A percentile compares a stretch with the other conserved stretches of the same genome.
Conservation (phyloP, 73 alveolate species). For the Tetrahymena thermophila region DNA sequence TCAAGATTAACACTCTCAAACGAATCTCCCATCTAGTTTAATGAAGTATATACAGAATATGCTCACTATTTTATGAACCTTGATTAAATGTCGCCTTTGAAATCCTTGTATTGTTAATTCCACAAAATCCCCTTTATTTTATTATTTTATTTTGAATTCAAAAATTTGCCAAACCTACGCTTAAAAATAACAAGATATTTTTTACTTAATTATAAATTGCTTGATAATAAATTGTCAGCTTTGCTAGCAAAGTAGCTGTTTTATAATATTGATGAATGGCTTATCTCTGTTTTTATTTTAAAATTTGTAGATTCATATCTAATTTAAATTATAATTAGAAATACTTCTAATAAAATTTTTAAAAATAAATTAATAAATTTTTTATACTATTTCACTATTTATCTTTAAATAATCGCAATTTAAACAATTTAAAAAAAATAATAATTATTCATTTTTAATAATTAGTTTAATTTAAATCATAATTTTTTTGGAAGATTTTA, state of each 20-base stretch:
- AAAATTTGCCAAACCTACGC: neutral
- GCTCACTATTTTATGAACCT: neutral
- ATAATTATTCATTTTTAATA: no score
- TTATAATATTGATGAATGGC: neutral
- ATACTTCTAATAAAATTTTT: neutral
- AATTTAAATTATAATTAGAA: no score
- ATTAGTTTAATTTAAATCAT: no score
- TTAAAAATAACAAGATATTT: neutral
- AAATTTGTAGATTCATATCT: neutral
- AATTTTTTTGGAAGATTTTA: no score
- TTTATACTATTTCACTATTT: no score
- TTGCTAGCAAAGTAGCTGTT: neutral
- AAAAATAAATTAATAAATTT: no score
- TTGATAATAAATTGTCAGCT: neutral
- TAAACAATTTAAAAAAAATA: no score
- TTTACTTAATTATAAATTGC: neutral
- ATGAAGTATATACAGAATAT: neutral
- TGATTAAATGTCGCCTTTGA: neutral
- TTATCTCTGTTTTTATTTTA: neutral
- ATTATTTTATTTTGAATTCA: neutral
- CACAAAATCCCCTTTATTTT: neutral
- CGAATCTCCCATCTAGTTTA: neutral
- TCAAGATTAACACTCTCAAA: neutral
- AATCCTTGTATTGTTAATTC: neutral
- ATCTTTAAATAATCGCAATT: no score